A percentile compares a stretch with the other conserved stretches of the same genome.
Conservation (phyloP, 192 early-diverging fungal species). For the Linnemannia zychae region DNA sequence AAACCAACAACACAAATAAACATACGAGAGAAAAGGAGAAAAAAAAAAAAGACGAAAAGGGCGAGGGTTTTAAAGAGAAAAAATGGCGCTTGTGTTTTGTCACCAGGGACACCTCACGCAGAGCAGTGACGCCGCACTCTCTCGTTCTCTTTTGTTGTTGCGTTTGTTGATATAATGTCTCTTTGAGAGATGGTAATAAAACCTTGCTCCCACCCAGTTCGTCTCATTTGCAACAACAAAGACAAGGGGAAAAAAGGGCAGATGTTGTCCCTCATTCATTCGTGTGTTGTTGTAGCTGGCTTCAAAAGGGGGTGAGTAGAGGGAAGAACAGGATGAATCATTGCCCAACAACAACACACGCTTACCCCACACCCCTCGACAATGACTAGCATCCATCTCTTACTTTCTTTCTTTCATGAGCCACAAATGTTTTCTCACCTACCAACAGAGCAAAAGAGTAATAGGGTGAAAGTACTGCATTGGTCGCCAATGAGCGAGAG, state of each 20-base stretch:
- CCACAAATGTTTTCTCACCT: background rate
- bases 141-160: background rate
- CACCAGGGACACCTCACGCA: background rate
- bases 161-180: background rate
- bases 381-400: background rate
- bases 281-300: background rate
- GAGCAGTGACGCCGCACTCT: background rate
- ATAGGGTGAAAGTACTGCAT: background rate
- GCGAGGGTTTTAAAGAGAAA: background rate
- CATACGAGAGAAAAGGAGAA: background rate
- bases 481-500: background rate
- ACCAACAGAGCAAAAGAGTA: too few species aligned
- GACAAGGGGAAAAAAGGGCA: background rate
- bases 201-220: background rate
- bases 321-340: background rate
- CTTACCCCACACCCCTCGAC: background rate
- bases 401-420: background rate
- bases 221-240: background rate
- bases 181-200: background rate
- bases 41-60: background rate
- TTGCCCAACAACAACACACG: background rate
- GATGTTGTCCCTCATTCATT: background rate
- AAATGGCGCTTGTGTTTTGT: background rate
- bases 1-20: background rate
- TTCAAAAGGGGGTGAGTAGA: conserved; percentile 1